These are phyloP conservation scores for Toxicodendron radicans DNA, from an alignment of 345 rosid genomes.

Conservation along the genomic window DNA sequence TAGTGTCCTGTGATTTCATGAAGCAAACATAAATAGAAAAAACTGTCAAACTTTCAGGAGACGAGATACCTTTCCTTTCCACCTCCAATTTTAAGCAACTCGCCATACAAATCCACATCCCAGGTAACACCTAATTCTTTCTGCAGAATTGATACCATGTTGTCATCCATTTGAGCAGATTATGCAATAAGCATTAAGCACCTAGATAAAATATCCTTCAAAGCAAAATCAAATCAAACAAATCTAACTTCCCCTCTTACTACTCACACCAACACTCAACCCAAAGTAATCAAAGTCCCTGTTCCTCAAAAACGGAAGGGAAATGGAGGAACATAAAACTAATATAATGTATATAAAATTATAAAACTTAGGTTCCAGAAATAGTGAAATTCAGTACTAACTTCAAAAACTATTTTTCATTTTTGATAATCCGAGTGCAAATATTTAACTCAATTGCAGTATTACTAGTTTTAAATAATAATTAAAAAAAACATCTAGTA, in stretches of 20 bases:
- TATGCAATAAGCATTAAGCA: not conserved
- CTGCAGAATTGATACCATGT: constrained; percentile 30
- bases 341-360: too few relatives aligned
- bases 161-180: not conserved
- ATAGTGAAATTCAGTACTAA: not conserved
- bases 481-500: not conserved
- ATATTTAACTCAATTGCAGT: not conserved
- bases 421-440: not conserved
- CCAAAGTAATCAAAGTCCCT: too few relatives aligned
- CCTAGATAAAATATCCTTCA: not conserved
- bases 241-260: not conserved
- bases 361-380: not conserved
- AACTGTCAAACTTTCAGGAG: not conserved
- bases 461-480: not conserved
- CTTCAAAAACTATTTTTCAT: not conserved
- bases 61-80: constrained; percentile 79
- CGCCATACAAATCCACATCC: constrained; percentile 93
- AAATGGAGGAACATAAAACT: not conserved
- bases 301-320: not conserved
- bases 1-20: not conserved
- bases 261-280: not conserved
- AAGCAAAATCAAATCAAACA: not conserved
- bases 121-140: constrained; percentile 80
- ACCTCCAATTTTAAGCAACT: constrained; percentile 91
- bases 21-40: not conserved